phyloP scores from a whole-genome alignment of 2,329 filamentous ascomycete genomes.

The Clonostachys byssicola region DNA sequence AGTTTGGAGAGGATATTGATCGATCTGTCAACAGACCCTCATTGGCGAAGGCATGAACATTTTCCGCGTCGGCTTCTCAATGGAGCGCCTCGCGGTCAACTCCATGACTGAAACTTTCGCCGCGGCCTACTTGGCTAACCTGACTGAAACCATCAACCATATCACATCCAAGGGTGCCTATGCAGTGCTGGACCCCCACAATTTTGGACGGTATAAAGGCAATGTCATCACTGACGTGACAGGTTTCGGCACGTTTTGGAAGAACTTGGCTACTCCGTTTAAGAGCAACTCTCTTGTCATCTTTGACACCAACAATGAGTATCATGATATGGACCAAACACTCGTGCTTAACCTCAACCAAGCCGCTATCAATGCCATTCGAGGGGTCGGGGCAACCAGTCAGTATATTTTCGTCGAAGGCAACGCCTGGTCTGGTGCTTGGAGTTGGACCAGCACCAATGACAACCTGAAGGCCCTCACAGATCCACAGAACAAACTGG shows the following conservation, averaged over 20 bases:
- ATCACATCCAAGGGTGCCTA: not conserved
- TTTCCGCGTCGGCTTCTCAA: not conserved
- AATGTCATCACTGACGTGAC: not conserved
- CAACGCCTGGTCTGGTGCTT: conserved; percentile 47
- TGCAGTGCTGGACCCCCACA: not conserved
- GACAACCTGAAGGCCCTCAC: conserved; percentile 34
- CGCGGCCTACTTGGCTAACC: not conserved
- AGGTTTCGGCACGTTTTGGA: conserved; percentile 39
- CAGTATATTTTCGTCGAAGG: conserved; percentile 54
- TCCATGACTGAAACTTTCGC: not conserved
- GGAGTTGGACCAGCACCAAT: conserved; percentile 29
- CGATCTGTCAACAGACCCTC: not conserved
- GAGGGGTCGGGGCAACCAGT: conserved; percentile 47
- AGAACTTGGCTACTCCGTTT: conserved; percentile 48
- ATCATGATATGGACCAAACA: conserved; percentile 55
- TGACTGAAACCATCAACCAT: not conserved
- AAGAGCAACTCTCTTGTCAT: conserved; percentile 48
- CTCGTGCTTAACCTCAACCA: conserved; percentile 59
- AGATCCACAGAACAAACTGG: conserved; percentile 43
- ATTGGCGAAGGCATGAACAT: not conserved
- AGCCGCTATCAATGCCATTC: conserved; percentile 58
- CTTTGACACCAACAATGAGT: conserved; percentile 66
- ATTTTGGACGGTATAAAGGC: not conserved
- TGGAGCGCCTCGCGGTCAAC: not conserved
- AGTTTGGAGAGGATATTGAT: too few species aligned